Evolutionary conservation across 2,329 filamentous ascomycete genomes (phyloP), one percentile per base, ranked within the genome.

Genomic region (Ascochyta clinopodiicola): DNA sequence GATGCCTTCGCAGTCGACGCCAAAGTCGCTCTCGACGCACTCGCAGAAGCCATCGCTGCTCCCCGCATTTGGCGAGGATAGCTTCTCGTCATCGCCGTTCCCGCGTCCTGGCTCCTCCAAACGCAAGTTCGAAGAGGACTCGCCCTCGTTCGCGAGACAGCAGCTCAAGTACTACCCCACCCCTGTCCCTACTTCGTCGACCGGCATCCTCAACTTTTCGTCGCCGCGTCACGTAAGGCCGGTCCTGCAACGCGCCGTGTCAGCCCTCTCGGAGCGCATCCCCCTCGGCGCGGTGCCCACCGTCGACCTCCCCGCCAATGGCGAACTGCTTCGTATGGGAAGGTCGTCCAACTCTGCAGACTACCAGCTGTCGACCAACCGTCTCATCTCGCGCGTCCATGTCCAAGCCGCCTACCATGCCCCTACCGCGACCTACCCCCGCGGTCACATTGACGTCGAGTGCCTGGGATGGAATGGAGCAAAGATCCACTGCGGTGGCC

Each of bases 391-490:
- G 69, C 89, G 95, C 71, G 86, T 98, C 22, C 95, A 99, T 74
- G 90, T 97, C 76, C 89, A 91, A 77, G 93, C 92, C 60, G 86
- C 88, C 48, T 99, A 93, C 75, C 85, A 94, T 60, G 83, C 89
- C 21, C 86, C 91, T 12, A 79, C 83, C 19, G 82, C 85, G 51
- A 84, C 84, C 5, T 83, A 91, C 67, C 87, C 91, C 64, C 83
- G 86, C 59, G 91, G 90, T 74, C 88, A 87, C 75, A 86, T 99
- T 42, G 91, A 96, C 76, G 89, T 99, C 67, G 84, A 91, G 69
- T 99, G 95, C 81, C 86, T 90, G 69, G 95, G 95, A 21, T 98
- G 94, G 94, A 99, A 99, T 75, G 95, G 95, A 15, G 82, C 95
- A 63, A 96, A 92, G 79, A 79, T 99, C 64, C 92, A 96, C 78